Percentiles rank a stretch among this genome's conserved stretches.
These are phyloP conservation scores for Paraurostyla sp. DNA, from an alignment of 73 alveolate genomes.

Conservation along the genomic window DNA sequence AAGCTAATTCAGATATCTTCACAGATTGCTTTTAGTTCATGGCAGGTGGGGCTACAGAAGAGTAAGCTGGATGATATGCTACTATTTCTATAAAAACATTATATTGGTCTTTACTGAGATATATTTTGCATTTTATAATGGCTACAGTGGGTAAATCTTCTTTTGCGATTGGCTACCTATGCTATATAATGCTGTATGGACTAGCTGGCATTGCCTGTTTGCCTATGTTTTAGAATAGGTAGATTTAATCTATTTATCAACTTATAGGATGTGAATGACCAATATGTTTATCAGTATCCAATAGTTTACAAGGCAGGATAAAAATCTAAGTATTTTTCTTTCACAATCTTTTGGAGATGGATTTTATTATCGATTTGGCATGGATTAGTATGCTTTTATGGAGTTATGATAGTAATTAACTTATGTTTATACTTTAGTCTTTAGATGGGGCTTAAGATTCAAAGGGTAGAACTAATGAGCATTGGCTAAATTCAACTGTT, in stretches of 20 bases:
- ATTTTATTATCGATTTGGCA: slow-evolving; percentile 80
- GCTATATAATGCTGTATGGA: slow-evolving; percentile 87
- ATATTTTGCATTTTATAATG: slow-evolving; percentile 86
- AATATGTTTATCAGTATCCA: slow-evolving; percentile 37
- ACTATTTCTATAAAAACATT: slow-evolving; percentile 84
- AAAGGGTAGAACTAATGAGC: slow-evolving; percentile 78
- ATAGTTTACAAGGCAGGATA: slow-evolving; percentile 86
- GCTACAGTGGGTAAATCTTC: slow-evolving; percentile 89
- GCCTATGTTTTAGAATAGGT: slow-evolving; percentile 80
- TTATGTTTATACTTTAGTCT: slow-evolving; percentile 1
- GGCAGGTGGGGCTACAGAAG: slow-evolving; percentile 84
- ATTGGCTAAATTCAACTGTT: slow-evolving; percentile 87
- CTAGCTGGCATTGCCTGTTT: slow-evolving; percentile 90
- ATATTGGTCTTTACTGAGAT: slow-evolving; percentile 82
- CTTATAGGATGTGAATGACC: slow-evolving; percentile 45
- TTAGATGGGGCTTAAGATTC: slow-evolving; percentile 72
- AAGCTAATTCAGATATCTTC: slow-evolving; percentile 79
- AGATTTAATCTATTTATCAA: neutral
- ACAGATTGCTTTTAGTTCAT: slow-evolving; percentile 78
- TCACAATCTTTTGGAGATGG: slow-evolving; percentile 88
- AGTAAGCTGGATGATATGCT: slow-evolving; percentile 78
- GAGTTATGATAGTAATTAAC: slow-evolving; percentile 64
- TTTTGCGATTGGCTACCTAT: slow-evolving; percentile 92
- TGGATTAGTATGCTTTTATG: slow-evolving; percentile 80
- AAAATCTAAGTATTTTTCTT: slow-evolving; percentile 77